Evolutionary conservation across 2,329 filamentous ascomycete genomes (phyloP).

Genomic region (Ophiostoma tasmaniense): DNA sequence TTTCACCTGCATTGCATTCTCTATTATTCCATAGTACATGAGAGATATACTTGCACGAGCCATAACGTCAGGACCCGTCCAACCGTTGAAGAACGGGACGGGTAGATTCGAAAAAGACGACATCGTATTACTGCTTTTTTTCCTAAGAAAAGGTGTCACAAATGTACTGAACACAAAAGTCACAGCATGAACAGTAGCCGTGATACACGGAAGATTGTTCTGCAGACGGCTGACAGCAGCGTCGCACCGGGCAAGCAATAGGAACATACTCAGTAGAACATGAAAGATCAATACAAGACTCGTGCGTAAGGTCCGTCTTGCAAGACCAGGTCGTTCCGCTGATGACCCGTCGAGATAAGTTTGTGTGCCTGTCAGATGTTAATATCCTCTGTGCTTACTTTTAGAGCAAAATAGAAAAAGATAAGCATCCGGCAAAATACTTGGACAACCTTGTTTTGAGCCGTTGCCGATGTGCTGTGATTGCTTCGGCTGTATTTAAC

Average conservation of each 20-base stretch:
- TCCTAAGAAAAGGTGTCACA: not conserved
- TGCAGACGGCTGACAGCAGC: constrained; percentile 14
- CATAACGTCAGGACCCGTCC: not conserved
- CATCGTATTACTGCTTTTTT: not conserved
- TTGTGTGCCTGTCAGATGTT: not conserved
- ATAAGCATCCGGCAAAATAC: not conserved
- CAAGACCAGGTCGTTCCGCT: not conserved
- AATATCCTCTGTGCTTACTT: not conserved
- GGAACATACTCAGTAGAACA: not conserved
- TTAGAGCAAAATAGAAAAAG: not conserved
- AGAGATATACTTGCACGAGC: not conserved
- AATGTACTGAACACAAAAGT: not conserved
- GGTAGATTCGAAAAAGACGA: not conserved
- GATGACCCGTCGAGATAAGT: not conserved
- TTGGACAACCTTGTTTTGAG: not conserved
- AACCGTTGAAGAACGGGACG: not conserved
- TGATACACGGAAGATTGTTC: constrained; percentile 6
- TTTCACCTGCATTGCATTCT: too few relatives aligned
- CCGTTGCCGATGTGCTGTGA: not conserved
- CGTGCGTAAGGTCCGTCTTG: constrained; percentile 13
- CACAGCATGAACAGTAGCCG: not conserved
- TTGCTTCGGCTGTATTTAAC: not conserved
- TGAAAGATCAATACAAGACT: not conserved
- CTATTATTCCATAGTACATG: not conserved
- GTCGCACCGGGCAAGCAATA: constrained; percentile 7